Conservation (phyloP, 345 rosid species). For the Eucalyptus sp. region DNA sequence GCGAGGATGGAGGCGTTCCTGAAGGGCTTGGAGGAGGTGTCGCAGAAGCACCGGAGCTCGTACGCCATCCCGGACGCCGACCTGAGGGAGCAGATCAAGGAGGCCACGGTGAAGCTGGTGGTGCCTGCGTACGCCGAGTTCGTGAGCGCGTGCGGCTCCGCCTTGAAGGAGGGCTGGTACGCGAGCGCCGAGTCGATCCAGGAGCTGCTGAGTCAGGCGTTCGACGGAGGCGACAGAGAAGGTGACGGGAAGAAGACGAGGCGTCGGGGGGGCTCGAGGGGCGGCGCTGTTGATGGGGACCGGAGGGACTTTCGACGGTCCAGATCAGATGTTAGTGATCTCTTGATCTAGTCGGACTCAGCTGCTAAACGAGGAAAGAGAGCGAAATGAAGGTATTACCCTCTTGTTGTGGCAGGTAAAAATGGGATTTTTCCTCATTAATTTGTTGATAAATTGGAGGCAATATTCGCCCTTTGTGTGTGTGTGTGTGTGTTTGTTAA, state of each 20-base stretch:
- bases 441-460: background rate
- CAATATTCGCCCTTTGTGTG: background rate
- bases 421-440: background rate
- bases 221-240: conserved; percentile 4
- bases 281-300: conserved; percentile 3
- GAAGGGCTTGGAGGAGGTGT: conserved; percentile 28
- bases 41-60: conserved; percentile 12
- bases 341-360: background rate
- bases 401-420: background rate
- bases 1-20: conserved; percentile 27
- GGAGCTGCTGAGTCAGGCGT: conserved; percentile 12
- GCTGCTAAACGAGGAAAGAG: background rate
- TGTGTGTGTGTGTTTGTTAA: fast-evolving
- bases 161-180: conserved; percentile 3
- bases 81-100: conserved; percentile 42
- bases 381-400: background rate
- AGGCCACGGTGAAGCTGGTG: conserved; percentile 29
- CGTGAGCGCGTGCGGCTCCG: background rate
- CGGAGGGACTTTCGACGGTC: conserved; percentile 9
- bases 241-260: conserved; percentile 8
- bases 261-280: conserved; percentile 20
- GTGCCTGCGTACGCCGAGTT: conserved; percentile 31
- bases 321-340: conserved; percentile 7
- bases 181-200: conserved; percentile 14
- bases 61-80: conserved; percentile 31